Conservation (phyloP, 495 filamentous ascomycete species). For the Penicillium psychrofluorescens region DNA sequence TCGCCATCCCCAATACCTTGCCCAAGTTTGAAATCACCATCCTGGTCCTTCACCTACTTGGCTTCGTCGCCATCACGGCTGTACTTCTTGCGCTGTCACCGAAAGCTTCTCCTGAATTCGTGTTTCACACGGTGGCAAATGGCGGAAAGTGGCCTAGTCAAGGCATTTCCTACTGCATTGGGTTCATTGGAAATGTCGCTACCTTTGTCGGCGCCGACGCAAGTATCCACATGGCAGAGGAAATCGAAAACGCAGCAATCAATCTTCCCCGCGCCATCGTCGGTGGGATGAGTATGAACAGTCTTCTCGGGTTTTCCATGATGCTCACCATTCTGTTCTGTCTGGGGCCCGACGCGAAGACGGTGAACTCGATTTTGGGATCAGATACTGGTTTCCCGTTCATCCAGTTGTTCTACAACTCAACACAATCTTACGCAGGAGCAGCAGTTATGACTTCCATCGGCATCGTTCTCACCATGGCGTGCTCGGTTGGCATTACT, state of each 20-base stretch:
- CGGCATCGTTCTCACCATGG: constrained; percentile 27
- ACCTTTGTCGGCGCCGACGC: constrained; percentile 32
- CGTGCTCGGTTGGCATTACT: constrained; percentile 26
- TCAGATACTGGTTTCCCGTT: constrained; percentile 38
- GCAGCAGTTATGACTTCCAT: constrained; percentile 22
- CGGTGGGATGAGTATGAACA: constrained; percentile 34
- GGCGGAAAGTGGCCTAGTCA: constrained; percentile 39
- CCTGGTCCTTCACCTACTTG: constrained; percentile 36
- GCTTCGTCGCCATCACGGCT: constrained; percentile 44
- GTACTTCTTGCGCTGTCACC: constrained; percentile 18
- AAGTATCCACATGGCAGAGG: constrained; percentile 36
- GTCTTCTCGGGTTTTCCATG: constrained; percentile 34
- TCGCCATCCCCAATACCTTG: constrained; percentile 28
- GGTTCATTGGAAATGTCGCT: constrained; percentile 32
- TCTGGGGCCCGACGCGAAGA: constrained; percentile 14
- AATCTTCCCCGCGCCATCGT: constrained; percentile 40
- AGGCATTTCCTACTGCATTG: constrained; percentile 34
- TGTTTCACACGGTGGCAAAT: constrained; percentile 37
- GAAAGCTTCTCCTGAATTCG: constrained; percentile 16
- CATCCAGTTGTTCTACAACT: constrained; percentile 36
- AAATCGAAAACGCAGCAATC: constrained; percentile 32
- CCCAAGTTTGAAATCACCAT: constrained; percentile 38
- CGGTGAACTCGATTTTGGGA: constrained; percentile 27
- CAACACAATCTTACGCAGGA: constrained; percentile 8
- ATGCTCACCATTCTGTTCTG: constrained; percentile 37